Base-by-base conservation (phyloP, 208 protist species). In the Leishmania major region DNA sequence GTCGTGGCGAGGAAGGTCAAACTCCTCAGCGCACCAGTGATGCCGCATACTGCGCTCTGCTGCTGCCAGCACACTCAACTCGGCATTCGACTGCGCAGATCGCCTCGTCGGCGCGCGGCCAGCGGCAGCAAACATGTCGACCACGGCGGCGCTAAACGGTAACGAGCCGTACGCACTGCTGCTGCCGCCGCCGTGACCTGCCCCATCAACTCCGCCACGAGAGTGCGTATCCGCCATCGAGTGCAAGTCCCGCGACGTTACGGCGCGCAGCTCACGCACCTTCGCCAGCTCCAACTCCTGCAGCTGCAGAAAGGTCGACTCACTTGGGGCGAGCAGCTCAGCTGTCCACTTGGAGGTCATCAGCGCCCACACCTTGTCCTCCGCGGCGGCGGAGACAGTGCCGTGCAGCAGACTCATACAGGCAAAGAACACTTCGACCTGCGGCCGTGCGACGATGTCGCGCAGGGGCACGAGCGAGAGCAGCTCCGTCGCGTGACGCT, bases 271-370 rank as follows among this genome's bases (percentile, higher is more conserved):
- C 35, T 64, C 70, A 2, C 84, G 88, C 77, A 94, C 89, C n/a
- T 86, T 76, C 6, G 75, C 64, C 40, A 94, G 81, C 64, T 92
- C 84, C 73, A 84, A 59, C 43, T 47, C 15, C 66, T 94, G 92
- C 49, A 78, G 67, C 51, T 79, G 5, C 28, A 84, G 53, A 69
- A 96, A 93, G 31, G 55, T 55, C 28, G 45, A 31, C 59, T 88
- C 79, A 40, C 79, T 28, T 10, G 91, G 87, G 8, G 76, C 59
- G 11, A 94, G n/a, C 19, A 91, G 81, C 79, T 96, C 93, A 25
- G 31, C 64, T 51, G n/a, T 71, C 87, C 88, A 93, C 80, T 87
- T 88, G 35, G 43, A n/a, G 2, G 77, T 74, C 45, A 96, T 73
- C 45, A 89, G 78, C 45, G n/a, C 37, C 89, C 90, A 96, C 59